Evolutionary conservation across 1,139 yeast species (phyloP).

Genomic region (Nematodospora anomalae): DNA sequence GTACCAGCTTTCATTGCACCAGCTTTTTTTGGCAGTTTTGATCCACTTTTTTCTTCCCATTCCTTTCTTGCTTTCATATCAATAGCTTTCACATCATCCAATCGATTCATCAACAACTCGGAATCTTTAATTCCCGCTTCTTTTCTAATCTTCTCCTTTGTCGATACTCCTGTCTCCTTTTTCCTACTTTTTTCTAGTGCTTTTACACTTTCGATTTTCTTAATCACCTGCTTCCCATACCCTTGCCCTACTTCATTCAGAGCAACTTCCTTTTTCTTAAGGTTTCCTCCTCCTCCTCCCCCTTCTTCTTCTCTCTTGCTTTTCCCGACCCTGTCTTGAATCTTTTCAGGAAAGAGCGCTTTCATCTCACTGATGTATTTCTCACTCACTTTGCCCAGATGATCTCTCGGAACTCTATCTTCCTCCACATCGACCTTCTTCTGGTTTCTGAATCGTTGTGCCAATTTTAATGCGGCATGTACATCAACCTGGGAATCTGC

Average conservation of each 20-base stretch:
- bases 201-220: background rate
- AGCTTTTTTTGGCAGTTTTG: too few relatives aligned
- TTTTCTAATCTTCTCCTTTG: background rate
- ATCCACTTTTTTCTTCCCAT: background rate
- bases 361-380: conserved; percentile 4
- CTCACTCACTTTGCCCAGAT: background rate
- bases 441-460: background rate
- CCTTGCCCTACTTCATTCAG: background rate
- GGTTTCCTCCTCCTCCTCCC: too few relatives aligned
- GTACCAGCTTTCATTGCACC: background rate
- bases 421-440: conserved; percentile 1
- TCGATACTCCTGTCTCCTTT: background rate
- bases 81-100: background rate
- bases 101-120: too few relatives aligned
- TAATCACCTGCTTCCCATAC: too few relatives aligned
- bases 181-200: background rate
- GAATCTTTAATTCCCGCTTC: background rate
- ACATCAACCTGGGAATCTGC: background rate
- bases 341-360: background rate
- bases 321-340: background rate
- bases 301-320: background rate
- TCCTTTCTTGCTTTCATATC: background rate
- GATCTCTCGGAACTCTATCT: conserved; percentile 3
- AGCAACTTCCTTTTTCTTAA: background rate
- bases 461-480: background rate